These are phyloP conservation scores for Volvox carteri DNA, from an alignment of 163 green algal species.

Conservation along the genomic window DNA sequence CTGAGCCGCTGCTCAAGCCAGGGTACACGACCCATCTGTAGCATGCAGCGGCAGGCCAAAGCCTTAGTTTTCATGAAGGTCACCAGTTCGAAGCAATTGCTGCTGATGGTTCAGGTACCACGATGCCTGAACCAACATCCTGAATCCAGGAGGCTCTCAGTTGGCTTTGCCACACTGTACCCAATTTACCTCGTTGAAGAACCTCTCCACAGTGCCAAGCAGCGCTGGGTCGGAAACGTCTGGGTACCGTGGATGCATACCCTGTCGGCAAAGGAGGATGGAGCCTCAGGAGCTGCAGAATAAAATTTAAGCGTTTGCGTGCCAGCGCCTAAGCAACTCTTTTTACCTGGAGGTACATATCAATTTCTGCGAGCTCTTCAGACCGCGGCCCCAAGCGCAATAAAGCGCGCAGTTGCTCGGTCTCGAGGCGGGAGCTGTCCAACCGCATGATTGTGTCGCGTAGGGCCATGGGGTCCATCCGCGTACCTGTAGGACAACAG, in stretches of 20 bases:
- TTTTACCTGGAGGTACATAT: slow-evolving; percentile 71
- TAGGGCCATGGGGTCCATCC: slow-evolving; percentile 47
- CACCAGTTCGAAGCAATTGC: too few relatives aligned
- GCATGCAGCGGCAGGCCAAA: too few relatives aligned
- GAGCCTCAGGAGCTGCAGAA: background rate
- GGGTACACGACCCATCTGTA: slow-evolving; percentile 55
- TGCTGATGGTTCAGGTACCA: too few relatives aligned
- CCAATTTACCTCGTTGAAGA: slow-evolving; percentile 84
- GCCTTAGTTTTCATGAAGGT: too few relatives aligned
- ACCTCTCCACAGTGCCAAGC: slow-evolving; percentile 86
- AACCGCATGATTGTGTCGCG: slow-evolving; percentile 76
- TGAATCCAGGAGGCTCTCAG: too few relatives aligned
- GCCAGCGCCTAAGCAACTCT: background rate
- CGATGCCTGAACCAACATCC: too few relatives aligned
- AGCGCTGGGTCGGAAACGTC: slow-evolving; percentile 70
- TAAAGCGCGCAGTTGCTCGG: slow-evolving; percentile 83
- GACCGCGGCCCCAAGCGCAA: slow-evolving; percentile 75
- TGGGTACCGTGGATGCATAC: slow-evolving; percentile 76
- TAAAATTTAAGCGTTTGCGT: background rate
- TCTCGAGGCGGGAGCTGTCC: slow-evolving; percentile 73
- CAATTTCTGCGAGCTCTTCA: slow-evolving; percentile 75
- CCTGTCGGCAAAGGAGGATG: slow-evolving; percentile 59
- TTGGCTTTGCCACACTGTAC: too few relatives aligned
- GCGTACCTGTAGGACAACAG: slow-evolving; percentile 57
- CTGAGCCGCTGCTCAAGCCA: slow-evolving; percentile 64